Evolutionary conservation across 179 eudicot genomes (phyloP).

Genomic region (Camellia oleifera): DNA sequence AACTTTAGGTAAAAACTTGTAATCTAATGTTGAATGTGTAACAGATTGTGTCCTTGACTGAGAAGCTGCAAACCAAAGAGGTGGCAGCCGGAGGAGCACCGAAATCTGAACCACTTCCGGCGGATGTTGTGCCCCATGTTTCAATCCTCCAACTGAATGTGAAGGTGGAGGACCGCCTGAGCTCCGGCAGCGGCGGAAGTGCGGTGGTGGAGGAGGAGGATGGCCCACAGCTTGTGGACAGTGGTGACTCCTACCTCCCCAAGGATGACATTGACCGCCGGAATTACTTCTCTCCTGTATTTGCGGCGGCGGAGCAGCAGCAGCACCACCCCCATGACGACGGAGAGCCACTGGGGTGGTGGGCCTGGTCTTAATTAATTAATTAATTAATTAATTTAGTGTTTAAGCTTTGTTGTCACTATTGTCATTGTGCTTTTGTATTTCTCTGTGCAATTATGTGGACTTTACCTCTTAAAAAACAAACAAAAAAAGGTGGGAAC

Average conservation of each 20-base stretch:
- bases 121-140: slow-evolving; percentile 11
- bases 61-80: slow-evolving; percentile 45
- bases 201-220: slow-evolving; percentile 48
- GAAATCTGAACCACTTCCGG: slow-evolving; percentile 22
- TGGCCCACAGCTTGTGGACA: slow-evolving; percentile 49
- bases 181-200: slow-evolving; percentile 50
- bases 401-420: too few relatives aligned
- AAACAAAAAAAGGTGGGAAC: too few relatives aligned
- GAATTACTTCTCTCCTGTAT: slow-evolving; percentile 28
- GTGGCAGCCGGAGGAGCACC: slow-evolving; percentile 14
- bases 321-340: slow-evolving; percentile 16
- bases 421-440: too few relatives aligned
- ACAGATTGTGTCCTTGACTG: slow-evolving; percentile 48
- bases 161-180: slow-evolving; percentile 54
- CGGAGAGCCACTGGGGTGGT: slow-evolving; percentile 40
- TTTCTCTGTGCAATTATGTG: not conserved
- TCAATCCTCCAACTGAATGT: slow-evolving; percentile 12
- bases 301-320: slow-evolving; percentile 24
- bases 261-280: slow-evolving; percentile 26
- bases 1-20: too few relatives aligned
- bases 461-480: too few relatives aligned
- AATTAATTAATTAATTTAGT: too few relatives aligned
- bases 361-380: slow-evolving; percentile 40
- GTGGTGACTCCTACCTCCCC: slow-evolving; percentile 53
- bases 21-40: not conserved